Base-by-base conservation (phyloP, 495 filamentous ascomycete species). In the Xanthoparmelia taractica region DNA sequence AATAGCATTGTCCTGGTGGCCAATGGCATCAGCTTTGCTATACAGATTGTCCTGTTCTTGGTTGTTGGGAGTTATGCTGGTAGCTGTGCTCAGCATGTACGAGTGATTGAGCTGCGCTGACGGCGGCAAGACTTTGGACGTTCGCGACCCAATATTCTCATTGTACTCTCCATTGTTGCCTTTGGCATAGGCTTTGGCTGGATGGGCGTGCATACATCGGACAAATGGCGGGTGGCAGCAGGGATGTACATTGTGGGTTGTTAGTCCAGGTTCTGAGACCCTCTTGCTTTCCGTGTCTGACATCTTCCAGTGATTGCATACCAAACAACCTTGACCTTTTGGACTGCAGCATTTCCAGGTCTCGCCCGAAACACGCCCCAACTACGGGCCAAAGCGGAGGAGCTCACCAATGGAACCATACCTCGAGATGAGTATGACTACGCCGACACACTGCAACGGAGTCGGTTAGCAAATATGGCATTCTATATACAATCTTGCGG, bases 241-340 rank as follows among this genome's bases (percentile, higher is more conserved):
- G 84, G 79, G 13, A 65, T 87, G 25, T 86, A 86, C 65, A 85
- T 87, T 64, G 77, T 86, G 38, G 84, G 84, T 13, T 65, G 70
- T 72, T 61, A 12, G 63, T 61, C 29, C 29, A 13, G 6, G 12
- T 17, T 31, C 36, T 18, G 18, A 8, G n/a, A 8, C 27, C 8
- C 15, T 48, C 20, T 47, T 23, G 8, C 12, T 6, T 41, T 43
- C 20, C 52, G 15, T 37, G 8, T 48, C 37, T 50, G 17, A 65
- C 45, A 4, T 12, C 3, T 29, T 13, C 29, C 40, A 73, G 68
- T 87, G 58, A 85, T 87, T 66, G 83, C 83, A 31, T 86, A 86
- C 67, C 84, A 87, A 71, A 85, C 84, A 0, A 84, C 81, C 2
- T 73, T 87, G 58, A 86, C 84, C 15, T 87, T 86, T 71, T 87